Evolutionary conservation across 164 flowering plant species (phyloP).

Genomic region (Taxillus chinensis): DNA sequence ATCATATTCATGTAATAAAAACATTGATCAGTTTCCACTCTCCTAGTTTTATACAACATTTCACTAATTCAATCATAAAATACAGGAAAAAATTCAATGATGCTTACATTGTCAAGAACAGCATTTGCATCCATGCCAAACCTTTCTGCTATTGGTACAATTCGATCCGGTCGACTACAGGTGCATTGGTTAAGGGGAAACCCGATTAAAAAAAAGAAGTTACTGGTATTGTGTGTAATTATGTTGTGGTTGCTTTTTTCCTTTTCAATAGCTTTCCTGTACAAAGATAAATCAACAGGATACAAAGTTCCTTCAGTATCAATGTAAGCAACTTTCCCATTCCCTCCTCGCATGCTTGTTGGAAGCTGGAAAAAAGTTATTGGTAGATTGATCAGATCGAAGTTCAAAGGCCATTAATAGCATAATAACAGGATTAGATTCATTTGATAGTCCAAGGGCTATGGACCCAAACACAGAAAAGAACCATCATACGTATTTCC

Average conservation of each 20-base stretch:
- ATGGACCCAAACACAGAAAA: too few species aligned
- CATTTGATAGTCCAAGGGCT: not conserved
- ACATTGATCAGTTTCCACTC: not conserved
- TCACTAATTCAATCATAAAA: not conserved
- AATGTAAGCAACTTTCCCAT: constrained; percentile 96
- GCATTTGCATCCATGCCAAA: constrained; percentile 98
- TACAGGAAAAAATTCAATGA: not conserved
- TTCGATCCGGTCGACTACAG: constrained; percentile 90
- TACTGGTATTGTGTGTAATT: too few species aligned
- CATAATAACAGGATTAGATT: not conserved
- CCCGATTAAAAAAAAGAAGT: constrained; percentile 4
- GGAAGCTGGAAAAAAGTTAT: constrained; percentile 68
- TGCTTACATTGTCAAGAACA: constrained; percentile 89
- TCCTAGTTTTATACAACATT: not conserved
- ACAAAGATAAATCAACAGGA: constrained; percentile 18
- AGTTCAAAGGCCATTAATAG: not conserved
- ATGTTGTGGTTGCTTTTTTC: too few species aligned
- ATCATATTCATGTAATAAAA: constrained; percentile 10
- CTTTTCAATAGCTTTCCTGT: too few species aligned
- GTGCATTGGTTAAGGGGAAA: constrained; percentile 19
- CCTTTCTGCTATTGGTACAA: constrained; percentile 91
- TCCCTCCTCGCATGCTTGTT: constrained; percentile 80
- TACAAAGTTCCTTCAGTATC: constrained; percentile 99
- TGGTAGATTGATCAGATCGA: not conserved
- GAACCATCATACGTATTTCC: too few species aligned